Base-by-base conservation (phyloP, 805 yeast species). In the Suhomyces faveliae region DNA sequence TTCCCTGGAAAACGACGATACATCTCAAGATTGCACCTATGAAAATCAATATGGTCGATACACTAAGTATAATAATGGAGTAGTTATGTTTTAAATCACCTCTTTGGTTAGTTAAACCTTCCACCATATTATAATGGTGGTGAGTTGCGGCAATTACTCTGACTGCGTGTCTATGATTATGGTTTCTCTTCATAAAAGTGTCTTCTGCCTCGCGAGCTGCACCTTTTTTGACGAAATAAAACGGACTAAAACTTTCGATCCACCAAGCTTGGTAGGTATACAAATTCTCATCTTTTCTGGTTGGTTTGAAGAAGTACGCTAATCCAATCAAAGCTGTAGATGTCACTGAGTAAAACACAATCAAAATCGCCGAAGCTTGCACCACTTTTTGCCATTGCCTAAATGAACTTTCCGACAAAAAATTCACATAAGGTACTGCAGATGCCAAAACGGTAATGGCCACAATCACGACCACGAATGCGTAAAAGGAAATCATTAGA, bases 201-300 rank as follows among this genome's bases (percentile, higher is more conserved):
- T 64, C 70, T 52, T 70, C 79, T 11, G 83, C 85, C 41, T 67
- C 63, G 47, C 67, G 67, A 7, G 76, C 69, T 1, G 89, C 81
- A 44, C 74, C 73, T 49, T 74, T 76, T 51, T 73, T 71, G 11
- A 83, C 84, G 65, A 74, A 86, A 64, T 86, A 87, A 43, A 71
- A 66, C 13, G 83, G 75, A 20, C 67, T 58, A 55, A 85, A 84
- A 4, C 81, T 75, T 61, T 83, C 82, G 58, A 87, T 82, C 94
- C 94, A 87, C 78, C 84, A 83, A 30, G 95, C 89, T 60, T 82
- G 87, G 61, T 80, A 85, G 52, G 82, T 81, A 55, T 78, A 74
- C 33, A 83, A 71, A 37, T 67, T 61, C 51, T 73, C 75, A 50
- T 80, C 81, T 33, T 65, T 68, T 27, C 67, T 50, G 5, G 87